Evolutionary conservation across 768 basidiomycete species (phyloP), one percentile per base, ranked within the genome.

Genomic region (Brasilioporus rufonigricans): DNA sequence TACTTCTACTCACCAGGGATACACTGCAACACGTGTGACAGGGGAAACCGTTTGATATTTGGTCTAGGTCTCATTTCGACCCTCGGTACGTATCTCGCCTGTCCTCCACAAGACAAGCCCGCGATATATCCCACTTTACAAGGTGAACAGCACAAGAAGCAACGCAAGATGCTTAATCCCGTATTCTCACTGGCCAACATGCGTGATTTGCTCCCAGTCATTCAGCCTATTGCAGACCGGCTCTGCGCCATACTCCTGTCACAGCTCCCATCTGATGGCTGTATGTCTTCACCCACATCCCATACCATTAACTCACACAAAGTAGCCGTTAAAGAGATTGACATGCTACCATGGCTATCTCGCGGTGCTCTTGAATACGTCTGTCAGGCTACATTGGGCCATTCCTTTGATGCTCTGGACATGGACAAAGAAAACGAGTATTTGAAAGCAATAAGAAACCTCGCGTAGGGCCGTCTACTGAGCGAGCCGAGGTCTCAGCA

Each of bases 11-110:
- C 18, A 18, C 36, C 40, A 41, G 11, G 5, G 5, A n/a, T n/a
- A 10, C 13, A 13, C 32, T 11, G 18, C 44, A 35, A 54, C 45
- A n/a, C 23, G 23, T 12, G 5, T 2, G 5, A 27, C 48, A 69
- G 68, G 52, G 65, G 56, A 24, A 69, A 70, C 51, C 52, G 58
- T 41, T 35, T 73, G 12, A 69, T 73, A 44, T 76, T 77, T 32
- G 76, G 76, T 18, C 58, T 64, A 14, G 72, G 75, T 32, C 66
- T 76, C 4, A 64, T 73, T 19, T 69, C 71, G 0, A 76, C 76
- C 24, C 65, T 73, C 4, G 74, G 73, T 73, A 50, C 26, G 65
- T 55, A 2, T 40, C 40, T 46, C 35, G 21, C 8, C 21, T n/a
- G 33, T 46, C 2, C 21, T 23, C 2, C 5, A 5, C 21, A 0